Percentiles rank a stretch among this genome's conserved stretches.
These are phyloP conservation scores for Populus tremula DNA, from an alignment of 345 rosid species.

Conservation along the genomic window DNA sequence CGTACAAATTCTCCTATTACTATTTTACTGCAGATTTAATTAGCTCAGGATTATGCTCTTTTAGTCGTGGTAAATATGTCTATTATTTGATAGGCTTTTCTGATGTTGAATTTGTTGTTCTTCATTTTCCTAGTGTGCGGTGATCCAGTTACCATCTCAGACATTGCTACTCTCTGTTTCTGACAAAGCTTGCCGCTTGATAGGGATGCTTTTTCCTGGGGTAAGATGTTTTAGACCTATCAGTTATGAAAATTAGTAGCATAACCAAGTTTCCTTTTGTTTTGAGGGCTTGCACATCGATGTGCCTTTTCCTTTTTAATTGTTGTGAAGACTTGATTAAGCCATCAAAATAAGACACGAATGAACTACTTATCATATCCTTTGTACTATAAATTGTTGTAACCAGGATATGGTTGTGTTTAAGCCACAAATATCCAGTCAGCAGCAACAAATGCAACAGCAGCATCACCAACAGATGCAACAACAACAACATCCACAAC, in stretches of 20 bases:
- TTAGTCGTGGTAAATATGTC: neutral
- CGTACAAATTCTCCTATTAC: neutral
- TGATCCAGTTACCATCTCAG: conserved; percentile 91
- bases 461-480: conserved; percentile 20
- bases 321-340: neutral
- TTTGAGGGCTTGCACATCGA: neutral
- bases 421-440: conserved; percentile 80
- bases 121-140: conserved; percentile 67
- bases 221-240: conserved; percentile 39
- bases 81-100: conserved; percentile 11
- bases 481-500: conserved; percentile 15
- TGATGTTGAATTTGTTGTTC: conserved; percentile 13
- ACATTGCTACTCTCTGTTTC: conserved; percentile 89
- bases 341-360: neutral
- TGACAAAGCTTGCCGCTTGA: conserved; percentile 90
- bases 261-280: neutral
- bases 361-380: neutral
- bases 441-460: conserved; percentile 41
- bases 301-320: neutral
- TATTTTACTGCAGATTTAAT: neutral
- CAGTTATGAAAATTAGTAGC: neutral
- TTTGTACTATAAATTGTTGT: neutral
- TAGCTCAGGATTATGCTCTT: neutral
- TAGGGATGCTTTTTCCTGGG: conserved; percentile 98
- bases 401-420: conserved; percentile 94